These are phyloP conservation scores for Podaxis sp. DNA, from an alignment of 768 basidiomycete genomes.

Conservation along the genomic window DNA sequence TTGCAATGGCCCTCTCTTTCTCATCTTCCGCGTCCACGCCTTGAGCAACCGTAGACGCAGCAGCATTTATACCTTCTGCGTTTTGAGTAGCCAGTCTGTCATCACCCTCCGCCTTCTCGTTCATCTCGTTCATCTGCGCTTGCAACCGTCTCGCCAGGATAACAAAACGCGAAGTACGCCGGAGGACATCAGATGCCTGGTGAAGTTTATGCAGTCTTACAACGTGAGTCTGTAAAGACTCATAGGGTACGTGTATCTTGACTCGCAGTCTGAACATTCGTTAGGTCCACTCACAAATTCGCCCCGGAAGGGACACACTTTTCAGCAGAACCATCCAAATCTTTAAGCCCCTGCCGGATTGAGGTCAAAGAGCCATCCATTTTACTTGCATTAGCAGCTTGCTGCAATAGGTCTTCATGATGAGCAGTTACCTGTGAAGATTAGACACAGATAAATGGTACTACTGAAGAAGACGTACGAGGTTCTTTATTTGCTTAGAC, in stretches of 20 bases:
- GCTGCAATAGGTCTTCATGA: constrained; percentile 78
- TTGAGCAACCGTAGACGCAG: constrained; percentile 22
- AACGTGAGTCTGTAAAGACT: constrained; percentile 69
- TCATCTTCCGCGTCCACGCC: constrained; percentile 61
- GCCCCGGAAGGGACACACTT: constrained; percentile 46
- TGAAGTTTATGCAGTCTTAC: constrained; percentile 74
- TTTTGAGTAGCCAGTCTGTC: constrained; percentile 19
- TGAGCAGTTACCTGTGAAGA: constrained; percentile 68
- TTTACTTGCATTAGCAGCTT: constrained; percentile 73
- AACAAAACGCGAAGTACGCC: constrained; percentile 83
- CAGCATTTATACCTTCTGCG: constrained; percentile 10
- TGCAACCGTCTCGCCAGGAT: constrained; percentile 81
- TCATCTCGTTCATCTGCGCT: constrained; percentile 78
- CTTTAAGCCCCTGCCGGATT: constrained; percentile 67
- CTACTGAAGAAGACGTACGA: constrained; percentile 50
- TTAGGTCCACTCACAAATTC: constrained; percentile 19
- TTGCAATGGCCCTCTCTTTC: constrained; percentile 84
- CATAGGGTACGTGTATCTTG: constrained; percentile 86
- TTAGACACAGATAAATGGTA: background rate
- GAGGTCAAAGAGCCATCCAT: constrained; percentile 67
- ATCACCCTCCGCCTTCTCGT: constrained; percentile 22
- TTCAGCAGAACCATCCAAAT: constrained; percentile 74
- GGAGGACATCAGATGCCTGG: constrained; percentile 79
- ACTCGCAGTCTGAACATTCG: constrained; percentile 58
- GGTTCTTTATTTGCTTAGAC: constrained; percentile 80